Base-by-base conservation (phyloP, 2,329 filamentous ascomycete genomes). In the Xylaria multiplex region DNA sequence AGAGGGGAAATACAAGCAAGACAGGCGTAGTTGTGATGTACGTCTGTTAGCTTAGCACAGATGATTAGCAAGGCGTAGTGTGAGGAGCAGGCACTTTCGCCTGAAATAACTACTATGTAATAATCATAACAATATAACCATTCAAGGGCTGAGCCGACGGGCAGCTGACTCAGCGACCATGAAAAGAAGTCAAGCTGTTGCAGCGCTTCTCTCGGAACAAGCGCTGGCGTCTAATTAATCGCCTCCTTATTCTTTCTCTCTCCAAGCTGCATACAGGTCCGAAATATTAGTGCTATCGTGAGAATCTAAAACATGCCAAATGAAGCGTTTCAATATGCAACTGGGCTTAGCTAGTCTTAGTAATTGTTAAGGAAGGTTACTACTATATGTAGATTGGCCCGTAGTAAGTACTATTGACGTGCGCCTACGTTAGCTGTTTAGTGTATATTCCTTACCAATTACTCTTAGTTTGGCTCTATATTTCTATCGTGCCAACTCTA, bases 181-280 rank as follows among this genome's bases (percentile, higher is more conserved):
- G 19, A 57, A 43, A 45, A 24, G 27, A 8, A 32, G 6, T 40
- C 30, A 13, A 52, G 4, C 32, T 19, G 32, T 3, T 3, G 22
- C 35, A 22, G 54, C 53, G 37, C 22, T 27, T 52, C 24, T 59
- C n/a, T 46, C 2, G 2, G 30, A 46, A 35, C 66, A 71, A 71
- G 69, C 70, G 69, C 71, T 60, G 67, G 71, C 71, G 69, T 71
- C 66, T 71, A 70, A 70, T 61, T 42, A 65, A 48, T 61, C 45
- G 35, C 43, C n/a, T 40, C 46, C 48, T 46, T n/a, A 11, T 60
- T 60, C 11, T 30, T 14, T n/a, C 30, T 16, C n/a, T 6, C 6
- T 48, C 54, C 22, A 30, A 37, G n/a, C 43, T 24, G 35, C 11
- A 27, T 61, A 42, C 43, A 43, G 16, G 42, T n/a, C 43, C 7